A percentile compares a stretch with the other conserved stretches of the same genome.
Conservation (phyloP, 495 filamentous ascomycete species). For the Aspergillus asperescens region DNA sequence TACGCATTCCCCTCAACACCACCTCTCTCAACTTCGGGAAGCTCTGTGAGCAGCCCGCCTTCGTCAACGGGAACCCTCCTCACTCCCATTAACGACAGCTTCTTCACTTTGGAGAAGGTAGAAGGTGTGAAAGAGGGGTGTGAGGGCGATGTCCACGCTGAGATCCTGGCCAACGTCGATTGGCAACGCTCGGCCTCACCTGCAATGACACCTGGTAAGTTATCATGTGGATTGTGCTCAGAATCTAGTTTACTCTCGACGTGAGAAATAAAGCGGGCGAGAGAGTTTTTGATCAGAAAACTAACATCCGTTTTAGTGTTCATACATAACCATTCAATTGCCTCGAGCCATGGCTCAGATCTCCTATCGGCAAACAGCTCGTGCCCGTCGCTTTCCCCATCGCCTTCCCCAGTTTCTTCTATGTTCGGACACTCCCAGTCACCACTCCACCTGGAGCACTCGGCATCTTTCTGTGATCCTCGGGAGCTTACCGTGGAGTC, state of each 20-base stretch:
- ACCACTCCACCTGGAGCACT: constrained; percentile 35
- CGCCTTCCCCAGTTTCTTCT: constrained; percentile 63
- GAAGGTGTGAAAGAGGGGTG: constrained; percentile 79
- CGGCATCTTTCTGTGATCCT: constrained; percentile 75
- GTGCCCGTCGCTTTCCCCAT: constrained; percentile 78
- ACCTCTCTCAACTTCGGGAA: constrained; percentile 77
- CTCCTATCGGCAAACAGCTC: constrained; percentile 60
- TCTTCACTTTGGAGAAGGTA: constrained; percentile 66
- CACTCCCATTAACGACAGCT: constrained; percentile 76
- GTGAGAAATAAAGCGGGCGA: too few species aligned
- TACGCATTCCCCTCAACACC: constrained; percentile 83
- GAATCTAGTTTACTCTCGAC: too few species aligned
- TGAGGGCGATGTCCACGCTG: constrained; percentile 66
- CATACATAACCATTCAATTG: constrained; percentile 68
- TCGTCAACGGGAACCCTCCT: constrained; percentile 68
- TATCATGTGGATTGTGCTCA: background rate
- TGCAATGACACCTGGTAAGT: constrained; percentile 91
- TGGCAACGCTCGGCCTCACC: constrained; percentile 75
- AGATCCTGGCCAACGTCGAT: constrained; percentile 70
- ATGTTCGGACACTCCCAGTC: constrained; percentile 60
- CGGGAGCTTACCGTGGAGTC: constrained; percentile 80
- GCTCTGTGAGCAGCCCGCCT: constrained; percentile 81
- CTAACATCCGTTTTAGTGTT: constrained; percentile 56
- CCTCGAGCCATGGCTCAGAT: constrained; percentile 60
- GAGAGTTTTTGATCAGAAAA: constrained; percentile 16